Evolutionary conservation across 768 basidiomycete genomes (phyloP), one percentile per base, ranked within the genome.

Genomic region (Boletellus sp.): DNA sequence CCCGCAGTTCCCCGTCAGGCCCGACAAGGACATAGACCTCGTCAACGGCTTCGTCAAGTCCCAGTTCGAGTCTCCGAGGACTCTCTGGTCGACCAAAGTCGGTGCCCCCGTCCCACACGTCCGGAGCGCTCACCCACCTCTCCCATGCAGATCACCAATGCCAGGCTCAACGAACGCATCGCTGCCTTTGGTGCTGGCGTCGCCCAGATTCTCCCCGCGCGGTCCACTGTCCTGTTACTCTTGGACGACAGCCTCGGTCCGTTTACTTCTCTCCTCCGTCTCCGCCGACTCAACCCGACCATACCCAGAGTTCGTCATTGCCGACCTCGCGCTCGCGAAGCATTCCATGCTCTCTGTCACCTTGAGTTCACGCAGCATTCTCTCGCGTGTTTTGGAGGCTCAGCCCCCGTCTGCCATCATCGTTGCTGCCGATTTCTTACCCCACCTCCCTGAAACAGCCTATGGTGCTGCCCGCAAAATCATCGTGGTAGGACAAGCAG

Each of bases 1-100:
- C 34, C 20, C 59, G 9, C 59, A 93, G 90, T 87, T 93, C 59
- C 85, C 89, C 17, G 55, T 81, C 43, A 74, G 80, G 55, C 90
- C 90, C 1, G 73, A 74, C 47, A 88, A 89, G 58, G 87, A 91
- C 44, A 74, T 86, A 4, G 76, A 84, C 52, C 72, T 84, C 19
- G 68, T 90, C 12, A 65, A 76, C 0, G 87, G 91, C 66, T 71
- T 90, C 19, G 71, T 92, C 40, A 81, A 78, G 57, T 67, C 81
- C 6, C 88, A 87, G 48, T 71, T 75, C 16, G 84, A 87, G 57
- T 75, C 77, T 1, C 75, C 83, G 7, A 78, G 89, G 33, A 88
- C 85, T 0, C 75, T 93, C 12, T 93, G 90, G 90, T 81, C 81
- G 1, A 85, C 83, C 39, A 84, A 84, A 70, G 90, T 89, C 47